Percentiles rank a stretch among this genome's conserved stretches.
Evolutionary conservation across 805 yeast species (phyloP).

Genomic region (Hanseniaspora valbyensis): DNA sequence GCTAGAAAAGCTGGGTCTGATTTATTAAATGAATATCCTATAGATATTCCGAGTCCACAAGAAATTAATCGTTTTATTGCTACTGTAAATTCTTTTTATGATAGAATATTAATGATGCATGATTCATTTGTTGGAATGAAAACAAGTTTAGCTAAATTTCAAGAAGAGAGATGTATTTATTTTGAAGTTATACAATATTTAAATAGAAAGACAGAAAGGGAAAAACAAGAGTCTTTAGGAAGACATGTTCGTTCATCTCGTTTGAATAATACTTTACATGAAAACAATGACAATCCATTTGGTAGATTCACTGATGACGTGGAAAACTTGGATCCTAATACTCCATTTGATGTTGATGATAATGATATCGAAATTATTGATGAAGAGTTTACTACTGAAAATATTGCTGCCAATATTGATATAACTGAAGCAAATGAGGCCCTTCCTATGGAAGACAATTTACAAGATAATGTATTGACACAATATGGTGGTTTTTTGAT

Average conservation of each 20-base stretch:
- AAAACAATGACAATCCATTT: slow-evolving; percentile 16
- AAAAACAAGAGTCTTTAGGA: slow-evolving; percentile 22
- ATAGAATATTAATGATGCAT: slow-evolving; percentile 57
- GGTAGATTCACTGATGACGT: slow-evolving; percentile 15
- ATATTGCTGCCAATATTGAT: slow-evolving; percentile 27
- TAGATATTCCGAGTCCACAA: slow-evolving; percentile 25
- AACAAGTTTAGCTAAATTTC: slow-evolving; percentile 49
- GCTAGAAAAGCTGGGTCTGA: slow-evolving; percentile 4
- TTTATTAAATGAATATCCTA: slow-evolving; percentile 18
- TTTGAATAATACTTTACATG: slow-evolving; percentile 18
- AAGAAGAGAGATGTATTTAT: slow-evolving; percentile 60
- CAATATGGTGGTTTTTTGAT: slow-evolving; percentile 23
- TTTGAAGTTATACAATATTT: slow-evolving; percentile 41
- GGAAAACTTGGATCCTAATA: slow-evolving; percentile 14
- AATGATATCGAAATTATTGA: slow-evolving; percentile 16
- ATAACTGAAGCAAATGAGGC: slow-evolving; percentile 32
- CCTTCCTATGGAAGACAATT: slow-evolving; percentile 12
- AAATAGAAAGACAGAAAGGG: slow-evolving; percentile 25
- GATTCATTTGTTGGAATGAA: slow-evolving; percentile 57
- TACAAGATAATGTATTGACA: slow-evolving; percentile 12
- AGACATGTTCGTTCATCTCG: slow-evolving; percentile 22
- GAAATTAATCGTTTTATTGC: slow-evolving; percentile 51
- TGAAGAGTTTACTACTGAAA: slow-evolving; percentile 18
- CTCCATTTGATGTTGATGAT: not conserved
- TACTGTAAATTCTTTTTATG: slow-evolving; percentile 57